Conservation (phyloP, 495 filamentous ascomycete species). For the Neurospora terricola region DNA sequence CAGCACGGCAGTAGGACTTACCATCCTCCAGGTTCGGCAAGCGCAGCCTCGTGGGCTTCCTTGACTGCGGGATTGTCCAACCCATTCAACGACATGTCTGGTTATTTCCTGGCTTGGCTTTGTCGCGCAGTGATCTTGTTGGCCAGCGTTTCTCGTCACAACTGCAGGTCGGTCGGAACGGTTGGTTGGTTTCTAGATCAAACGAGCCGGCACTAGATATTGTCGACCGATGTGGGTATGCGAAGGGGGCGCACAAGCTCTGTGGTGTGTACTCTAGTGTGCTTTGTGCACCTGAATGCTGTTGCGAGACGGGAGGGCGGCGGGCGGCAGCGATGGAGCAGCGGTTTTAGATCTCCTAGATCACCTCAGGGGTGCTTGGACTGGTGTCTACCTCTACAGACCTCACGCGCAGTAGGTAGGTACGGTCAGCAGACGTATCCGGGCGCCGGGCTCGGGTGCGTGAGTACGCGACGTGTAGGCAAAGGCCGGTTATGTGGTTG, state of each 20-base stretch:
- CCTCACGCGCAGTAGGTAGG: neutral
- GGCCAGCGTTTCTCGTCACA: neutral
- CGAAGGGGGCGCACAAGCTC: neutral
- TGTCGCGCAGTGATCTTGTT: neutral
- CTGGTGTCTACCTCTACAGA: neutral
- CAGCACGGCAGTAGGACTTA: slow-evolving; percentile 35
- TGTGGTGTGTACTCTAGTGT: neutral
- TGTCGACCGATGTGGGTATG: neutral
- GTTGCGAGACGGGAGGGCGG: neutral
- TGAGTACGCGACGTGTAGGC: neutral
- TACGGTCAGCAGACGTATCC: neutral
- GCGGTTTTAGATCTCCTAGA: neutral
- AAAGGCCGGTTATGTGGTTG: neutral
- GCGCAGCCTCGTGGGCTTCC: slow-evolving; percentile 74
- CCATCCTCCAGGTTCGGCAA: slow-evolving; percentile 88
- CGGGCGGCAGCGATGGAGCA: neutral
- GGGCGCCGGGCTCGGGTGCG: neutral
- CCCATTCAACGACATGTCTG: slow-evolving; percentile 91
- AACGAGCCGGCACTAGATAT: neutral
- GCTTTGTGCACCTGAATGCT: neutral
- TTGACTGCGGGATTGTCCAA: slow-evolving; percentile 71
- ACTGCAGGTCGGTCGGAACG: neutral
- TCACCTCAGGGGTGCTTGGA: neutral
- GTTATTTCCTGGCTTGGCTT: neutral
- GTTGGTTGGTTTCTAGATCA: neutral